Evolutionary conservation across 495 filamentous ascomycete genomes (phyloP), one percentile per base, ranked within the genome.

Genomic region (Penicillium atrosanguineum): DNA sequence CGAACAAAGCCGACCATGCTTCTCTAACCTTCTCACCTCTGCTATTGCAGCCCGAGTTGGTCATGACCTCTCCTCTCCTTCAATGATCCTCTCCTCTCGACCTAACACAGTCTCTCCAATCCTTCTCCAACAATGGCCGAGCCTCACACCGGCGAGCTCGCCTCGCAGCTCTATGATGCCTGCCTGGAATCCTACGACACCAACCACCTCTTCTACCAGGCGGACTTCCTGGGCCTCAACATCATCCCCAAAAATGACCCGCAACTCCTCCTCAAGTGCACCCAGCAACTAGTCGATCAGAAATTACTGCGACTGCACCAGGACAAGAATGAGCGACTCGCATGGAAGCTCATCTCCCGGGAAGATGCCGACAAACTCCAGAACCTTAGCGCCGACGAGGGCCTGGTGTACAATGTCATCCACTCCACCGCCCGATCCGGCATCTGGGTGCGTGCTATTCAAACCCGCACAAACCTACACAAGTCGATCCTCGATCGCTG

Each of bases 401-500:
- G 82, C 56, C 72, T 95, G 48, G 83, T 97, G 4, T 97, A 93
- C 78, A 80, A 82, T 52, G 81, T 87, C 54, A 92, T 98, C 59
- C 92, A 97, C 62, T 83, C 87, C 45, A 83, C 87, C 21, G 87
- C 83, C 21, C 79, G 79, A 39, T 86, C 91, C 53, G 95, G 93
- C 25, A 88, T 95, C 50, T 98, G 94, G 94, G 84, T 87, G 44
- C 86, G 88, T 55, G 84, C 83, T 4, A 85, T 98, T 50, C 86
- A 88, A 61, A 78, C 71, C 42, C 82, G 83, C 49, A 84, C 87
- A 25, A 88, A 89, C 62, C 76, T 95, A 57, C 88, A 93, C 71
- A 87, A 90, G 59, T 83, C 84, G 7, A 82, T 87, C 19, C 76
- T 96, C 53, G 85, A 85, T 48, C 84, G 85, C 54, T 82, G 80